Base-by-base conservation (phyloP, 1,284 basidiomycete genomes). In the Agaricales sp. region DNA sequence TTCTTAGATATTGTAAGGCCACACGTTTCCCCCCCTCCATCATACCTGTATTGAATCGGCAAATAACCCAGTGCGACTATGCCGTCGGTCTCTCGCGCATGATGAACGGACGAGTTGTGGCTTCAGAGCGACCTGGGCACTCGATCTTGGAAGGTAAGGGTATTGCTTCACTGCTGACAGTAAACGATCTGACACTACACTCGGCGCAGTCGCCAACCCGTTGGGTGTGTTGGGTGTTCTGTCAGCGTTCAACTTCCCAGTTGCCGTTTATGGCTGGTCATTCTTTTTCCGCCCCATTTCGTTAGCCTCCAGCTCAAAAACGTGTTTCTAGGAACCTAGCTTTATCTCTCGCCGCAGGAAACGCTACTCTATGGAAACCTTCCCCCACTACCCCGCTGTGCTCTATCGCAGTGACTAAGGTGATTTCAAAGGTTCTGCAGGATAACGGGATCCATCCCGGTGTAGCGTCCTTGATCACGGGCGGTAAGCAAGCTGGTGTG, bases 231-330 rank as follows among this genome's bases (percentile, higher is more conserved):
- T 96, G n/a, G 92, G 82, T 2, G 87, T 97, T 6, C 70, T 96
- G 48, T 88, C 84, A 35, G 92, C 92, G 0, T 95, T 95, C 73
- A 96, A 96, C 65, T 96, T 96, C 65, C 93, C 93, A 4, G 86
- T 93, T 43, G 89, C 92, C 43, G 85, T 91, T 43, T 92, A 92
- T 64, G 89, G 85, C 56, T 91, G 89, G 87, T 84, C 61, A 39
- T 63, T 50, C n/a, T n/a, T n/a, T n/a, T n/a, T n/a, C n/a, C n/a
- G n/a, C n/a, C n/a, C 25, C 52, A 43, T 20, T 52, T 47, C 38
- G n/a, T 19, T 48, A 48, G 44, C 51, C 38, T 52, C 39, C n/a
- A n/a, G n/a, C n/a, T n/a, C n/a, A n/a, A n/a, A n/a, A n/a, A 11
- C 38, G 26, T 44, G 22, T 38, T 35, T 45, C 30, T 20, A 21